These are phyloP conservation scores for Agaricales sp. DNA, from an alignment of 1,284 basidiomycete species.

Conservation along the genomic window DNA sequence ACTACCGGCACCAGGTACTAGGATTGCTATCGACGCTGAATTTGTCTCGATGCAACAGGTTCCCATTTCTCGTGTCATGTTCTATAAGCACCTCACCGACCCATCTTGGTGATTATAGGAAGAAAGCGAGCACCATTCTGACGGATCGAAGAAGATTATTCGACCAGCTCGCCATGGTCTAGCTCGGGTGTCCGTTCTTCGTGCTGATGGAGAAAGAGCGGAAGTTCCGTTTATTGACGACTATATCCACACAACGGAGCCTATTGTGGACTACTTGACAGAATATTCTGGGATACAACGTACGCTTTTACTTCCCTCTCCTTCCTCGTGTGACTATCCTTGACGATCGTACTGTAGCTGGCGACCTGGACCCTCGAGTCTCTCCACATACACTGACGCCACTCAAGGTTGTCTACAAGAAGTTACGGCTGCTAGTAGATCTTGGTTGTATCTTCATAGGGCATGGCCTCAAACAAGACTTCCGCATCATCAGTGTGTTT, in stretches of 20 bases:
- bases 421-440: conserved; percentile 90
- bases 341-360: conserved; percentile 38
- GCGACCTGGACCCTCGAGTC: conserved; percentile 81
- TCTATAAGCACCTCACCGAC: too few species aligned
- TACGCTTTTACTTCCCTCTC: conserved; percentile 25
- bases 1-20: conserved; percentile 75
- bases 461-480: conserved; percentile 98
- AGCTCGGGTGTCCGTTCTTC: conserved; percentile 89
- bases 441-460: conserved; percentile 95
- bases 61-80: too few species aligned
- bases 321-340: conserved; percentile 3
- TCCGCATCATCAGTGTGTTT: conserved; percentile 90
- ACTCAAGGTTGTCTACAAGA: conserved; percentile 95
- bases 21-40: conserved; percentile 95
- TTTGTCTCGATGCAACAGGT: conserved; percentile 95
- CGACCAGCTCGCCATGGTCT: conserved; percentile 87
- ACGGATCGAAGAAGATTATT: conserved; percentile 89
- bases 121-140: conserved; percentile 90
- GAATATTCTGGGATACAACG: conserved; percentile 95
- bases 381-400: conserved; percentile 90
- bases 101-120: conserved; percentile 57
- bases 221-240: conserved; percentile 95
- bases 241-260: conserved; percentile 92
- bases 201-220: conserved; percentile 73
- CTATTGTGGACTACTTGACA: conserved; percentile 93